Percentiles rank a stretch among this genome's conserved stretches.
Evolutionary conservation across 768 basidiomycete species (phyloP).

Genomic region (Holtermanniella nyarrowii): DNA sequence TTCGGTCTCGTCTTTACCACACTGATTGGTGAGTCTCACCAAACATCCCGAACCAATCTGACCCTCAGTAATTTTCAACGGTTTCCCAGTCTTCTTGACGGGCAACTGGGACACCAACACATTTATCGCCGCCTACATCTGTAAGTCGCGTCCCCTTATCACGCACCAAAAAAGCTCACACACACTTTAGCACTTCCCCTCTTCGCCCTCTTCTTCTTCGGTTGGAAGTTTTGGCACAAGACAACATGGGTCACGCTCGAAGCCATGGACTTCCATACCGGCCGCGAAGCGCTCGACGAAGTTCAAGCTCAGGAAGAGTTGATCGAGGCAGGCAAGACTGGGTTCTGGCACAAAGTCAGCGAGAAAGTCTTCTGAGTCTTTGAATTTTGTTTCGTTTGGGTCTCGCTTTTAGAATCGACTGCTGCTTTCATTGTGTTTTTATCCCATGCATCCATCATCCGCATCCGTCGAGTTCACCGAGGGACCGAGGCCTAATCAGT

Average conservation of each 20-base stretch:
- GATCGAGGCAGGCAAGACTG: background rate
- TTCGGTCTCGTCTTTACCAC: conserved; percentile 9
- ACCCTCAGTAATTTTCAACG: conserved; percentile 32
- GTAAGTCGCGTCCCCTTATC: conserved; percentile 6
- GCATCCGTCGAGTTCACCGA: too few relatives aligned
- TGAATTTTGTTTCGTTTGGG: background rate
- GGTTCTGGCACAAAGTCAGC: background rate
- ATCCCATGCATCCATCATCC: too few relatives aligned
- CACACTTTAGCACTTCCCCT: conserved; percentile 32
- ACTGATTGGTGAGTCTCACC: background rate
- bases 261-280: conserved; percentile 40
- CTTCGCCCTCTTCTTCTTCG: conserved; percentile 36
- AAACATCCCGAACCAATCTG: conserved; percentile 30
- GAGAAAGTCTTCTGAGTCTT: background rate
- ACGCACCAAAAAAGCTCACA: background rate
- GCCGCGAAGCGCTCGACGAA: conserved; percentile 38
- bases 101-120: conserved; percentile 37
- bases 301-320: conserved; percentile 25
- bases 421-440: too few relatives aligned
- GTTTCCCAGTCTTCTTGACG: conserved; percentile 41
- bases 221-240: conserved; percentile 40
- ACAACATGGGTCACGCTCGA: conserved; percentile 29
- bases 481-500: too few relatives aligned
- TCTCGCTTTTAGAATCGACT: too few relatives aligned
- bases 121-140: conserved; percentile 41